phyloP scores from a whole-genome alignment of 2,329 filamentous ascomycete genomes.

The Didymellaceae sp. region DNA sequence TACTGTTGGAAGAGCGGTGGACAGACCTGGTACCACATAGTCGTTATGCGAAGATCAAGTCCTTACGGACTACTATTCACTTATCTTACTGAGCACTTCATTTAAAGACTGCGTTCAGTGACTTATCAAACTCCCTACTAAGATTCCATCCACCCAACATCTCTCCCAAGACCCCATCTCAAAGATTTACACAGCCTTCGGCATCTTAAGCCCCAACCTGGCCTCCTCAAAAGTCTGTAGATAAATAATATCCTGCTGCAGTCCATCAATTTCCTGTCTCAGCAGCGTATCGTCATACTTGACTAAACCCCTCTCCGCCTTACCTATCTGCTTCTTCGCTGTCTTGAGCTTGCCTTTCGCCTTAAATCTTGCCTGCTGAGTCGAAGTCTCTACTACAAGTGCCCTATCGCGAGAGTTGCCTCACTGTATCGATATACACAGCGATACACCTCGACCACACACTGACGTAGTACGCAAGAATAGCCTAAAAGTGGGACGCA shows the following conservation, averaged over 20 bases:
- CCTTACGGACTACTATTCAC: too few species aligned
- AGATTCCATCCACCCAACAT: too few species aligned
- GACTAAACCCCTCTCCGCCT: background rate
- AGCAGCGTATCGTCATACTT: constrained; percentile 1
- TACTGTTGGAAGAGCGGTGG: too few species aligned
- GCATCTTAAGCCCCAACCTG: constrained; percentile 3
- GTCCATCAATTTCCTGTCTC: background rate
- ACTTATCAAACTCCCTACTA: too few species aligned
- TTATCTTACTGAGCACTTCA: too few species aligned
- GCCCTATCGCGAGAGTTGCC: background rate
- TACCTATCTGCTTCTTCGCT: constrained; percentile 3
- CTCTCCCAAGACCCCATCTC: too few species aligned
- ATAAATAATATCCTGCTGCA: constrained; percentile 3
- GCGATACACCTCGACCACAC: constrained; percentile 1
- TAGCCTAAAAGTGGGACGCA: too few species aligned
- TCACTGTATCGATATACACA: background rate
- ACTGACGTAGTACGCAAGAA: background rate
- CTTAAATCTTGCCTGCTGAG: constrained; percentile 1
- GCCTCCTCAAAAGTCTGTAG: constrained; percentile 3
- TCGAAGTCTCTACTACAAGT: constrained; percentile 1
- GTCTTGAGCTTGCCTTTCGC: constrained; percentile 4
- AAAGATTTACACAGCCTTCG: too few species aligned
- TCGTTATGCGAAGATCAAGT: too few species aligned
- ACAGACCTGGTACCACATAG: too few species aligned
- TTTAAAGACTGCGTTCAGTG: too few species aligned